Base-by-base conservation (phyloP, 2,329 filamentous ascomycete species). In the Cladophialophora psammophila region DNA sequence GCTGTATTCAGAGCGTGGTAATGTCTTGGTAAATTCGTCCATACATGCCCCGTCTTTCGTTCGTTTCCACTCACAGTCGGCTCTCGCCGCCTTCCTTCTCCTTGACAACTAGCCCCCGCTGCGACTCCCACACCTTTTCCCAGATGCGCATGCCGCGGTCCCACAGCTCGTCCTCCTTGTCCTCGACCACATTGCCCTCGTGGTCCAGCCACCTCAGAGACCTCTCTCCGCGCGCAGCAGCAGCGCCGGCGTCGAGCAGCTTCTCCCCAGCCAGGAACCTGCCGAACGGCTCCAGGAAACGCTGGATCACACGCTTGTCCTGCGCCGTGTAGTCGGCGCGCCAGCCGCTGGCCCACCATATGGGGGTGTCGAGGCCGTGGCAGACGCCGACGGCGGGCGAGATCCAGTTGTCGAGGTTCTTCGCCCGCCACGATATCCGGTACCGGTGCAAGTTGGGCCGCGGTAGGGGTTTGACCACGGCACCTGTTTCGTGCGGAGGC, bases 341-440 rank as follows among this genome's bases (percentile, higher is more conserved):
- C 64, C 65, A 74, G 9, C 71, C 71, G 42, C 57, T 64, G n/a
- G 62, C 60, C 72, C 72, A 74, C 71, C 71, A 74, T 18, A 74
- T 67, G 18, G 72, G 70, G 34, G 40, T 65, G 61, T 74, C 72
- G 3, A 64, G 67, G 26, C 60, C 70, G 66, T 74, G 72, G 50
- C 70, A 73, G 12, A 73, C 70, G 20, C 67, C 66, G 12, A 71
- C 68, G 36, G 71, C 48, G 6, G 72, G 69, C 32, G 61, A 58
- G 53, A 72, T 26, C 69, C 70, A 72, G 10, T 58, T 58, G 60
- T 74, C 72, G 34, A 73, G 56, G 12, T 26, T 64, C 58, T 70
- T 66, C 7, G 72, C 71, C 32, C 72, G 63, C 72, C 72, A 74
- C n/a, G 65, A 48, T 48, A 74, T 72, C 26, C 72, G 71, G 54